A percentile compares a stretch with the other conserved stretches of the same genome.
These are phyloP conservation scores for Leucocoprinus leucothites DNA, from an alignment of 768 basidiomycete species.

Conservation along the genomic window DNA sequence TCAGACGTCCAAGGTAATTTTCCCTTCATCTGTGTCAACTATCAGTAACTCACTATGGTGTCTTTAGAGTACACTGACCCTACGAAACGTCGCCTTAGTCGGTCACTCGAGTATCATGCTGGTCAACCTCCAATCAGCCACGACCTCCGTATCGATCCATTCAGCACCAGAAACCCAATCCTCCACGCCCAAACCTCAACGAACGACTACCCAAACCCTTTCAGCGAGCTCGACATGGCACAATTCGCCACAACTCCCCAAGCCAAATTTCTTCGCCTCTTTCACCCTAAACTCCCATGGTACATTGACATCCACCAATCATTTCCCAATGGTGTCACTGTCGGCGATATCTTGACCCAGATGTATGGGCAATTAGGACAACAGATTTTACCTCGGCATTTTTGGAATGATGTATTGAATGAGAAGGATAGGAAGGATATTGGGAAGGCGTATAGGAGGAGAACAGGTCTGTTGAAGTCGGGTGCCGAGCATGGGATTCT, in stretches of 20 bases:
- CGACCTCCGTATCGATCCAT: constrained; percentile 47
- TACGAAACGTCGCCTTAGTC: constrained; percentile 25
- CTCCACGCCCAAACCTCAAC: constrained; percentile 35
- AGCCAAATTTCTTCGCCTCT: constrained; percentile 10
- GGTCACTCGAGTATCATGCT: constrained; percentile 26
- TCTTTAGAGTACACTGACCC: constrained; percentile 27
- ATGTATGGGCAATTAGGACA: constrained; percentile 5
- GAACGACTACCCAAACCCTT: constrained; percentile 32
- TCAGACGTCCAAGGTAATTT: constrained; percentile 33
- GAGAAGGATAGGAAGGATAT: constrained; percentile 14
- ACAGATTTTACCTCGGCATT: constrained; percentile 13
- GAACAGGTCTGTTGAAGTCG: constrained; percentile 28
- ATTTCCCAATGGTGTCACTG: constrained; percentile 10
- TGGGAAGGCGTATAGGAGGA: constrained; percentile 17
- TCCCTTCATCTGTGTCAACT: background rate
- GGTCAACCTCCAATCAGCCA: constrained; percentile 36
- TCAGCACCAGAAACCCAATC: constrained; percentile 16
- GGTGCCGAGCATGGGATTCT: constrained; percentile 43
- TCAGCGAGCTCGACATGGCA: constrained; percentile 12
- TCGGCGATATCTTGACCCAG: constrained; percentile 12
- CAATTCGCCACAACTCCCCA: constrained; percentile 15
- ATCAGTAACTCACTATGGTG: background rate
- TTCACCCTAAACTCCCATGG: constrained; percentile 17
- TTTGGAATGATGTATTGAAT: constrained; percentile 14
- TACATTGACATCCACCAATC: constrained; percentile 12